Conservation (phyloP, 495 filamentous ascomycete species). For the Durotheca rogersii region DNA sequence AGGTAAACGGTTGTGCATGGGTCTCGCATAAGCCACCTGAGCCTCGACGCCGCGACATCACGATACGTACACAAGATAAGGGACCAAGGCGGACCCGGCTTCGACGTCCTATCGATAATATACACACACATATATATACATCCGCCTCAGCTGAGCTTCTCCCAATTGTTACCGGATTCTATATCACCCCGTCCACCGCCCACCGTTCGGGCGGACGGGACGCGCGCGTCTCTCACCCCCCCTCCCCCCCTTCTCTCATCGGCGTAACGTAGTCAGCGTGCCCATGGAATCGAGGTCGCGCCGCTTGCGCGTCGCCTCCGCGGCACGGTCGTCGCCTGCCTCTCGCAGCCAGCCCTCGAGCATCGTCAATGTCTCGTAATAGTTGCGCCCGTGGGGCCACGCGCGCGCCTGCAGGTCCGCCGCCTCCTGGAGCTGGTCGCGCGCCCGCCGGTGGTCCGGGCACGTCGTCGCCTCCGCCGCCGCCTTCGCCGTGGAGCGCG, state of each 20-base stretch:
- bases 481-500: slow-evolving; percentile 11
- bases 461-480: slow-evolving; percentile 9
- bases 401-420: slow-evolving; percentile 29
- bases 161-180: no score
- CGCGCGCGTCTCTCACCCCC: no score
- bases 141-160: no score
- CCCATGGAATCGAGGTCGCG: slow-evolving; percentile 15
- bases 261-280: slow-evolving; percentile 14
- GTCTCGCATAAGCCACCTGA: no score
- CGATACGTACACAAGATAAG: no score
- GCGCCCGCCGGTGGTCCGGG: slow-evolving; percentile 28
- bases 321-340: slow-evolving; percentile 26
- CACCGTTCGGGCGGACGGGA: no score
- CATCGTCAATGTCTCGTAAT: slow-evolving; percentile 32
- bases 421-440: slow-evolving; percentile 29
- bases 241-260: slow-evolving; percentile 9
- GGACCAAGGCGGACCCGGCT: no score
- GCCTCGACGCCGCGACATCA: no score
- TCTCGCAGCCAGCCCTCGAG: slow-evolving; percentile 34
- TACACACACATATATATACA: no score
- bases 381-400: slow-evolving; percentile 35
- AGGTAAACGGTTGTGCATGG: no score
- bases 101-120: no score
- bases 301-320: slow-evolving; percentile 15
- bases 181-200: no score